Evolutionary conservation across 352 stramenopile species (phyloP).

Genomic region (Saprolegnia parasitica): DNA sequence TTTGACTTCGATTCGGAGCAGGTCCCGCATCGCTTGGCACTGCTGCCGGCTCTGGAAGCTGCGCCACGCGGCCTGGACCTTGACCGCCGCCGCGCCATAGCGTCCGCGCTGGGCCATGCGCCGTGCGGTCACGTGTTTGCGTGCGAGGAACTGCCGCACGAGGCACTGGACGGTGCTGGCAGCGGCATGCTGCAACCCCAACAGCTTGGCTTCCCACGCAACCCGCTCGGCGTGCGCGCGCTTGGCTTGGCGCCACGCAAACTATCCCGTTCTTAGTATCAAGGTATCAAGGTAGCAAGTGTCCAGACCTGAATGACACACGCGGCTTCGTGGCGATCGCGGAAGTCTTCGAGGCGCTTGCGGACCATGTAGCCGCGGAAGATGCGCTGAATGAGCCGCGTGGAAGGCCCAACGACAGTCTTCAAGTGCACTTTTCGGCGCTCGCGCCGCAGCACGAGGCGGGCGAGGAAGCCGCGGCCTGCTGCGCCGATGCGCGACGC

Average conservation of each 20-base stretch:
- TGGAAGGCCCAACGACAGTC: slow-evolving; percentile 45
- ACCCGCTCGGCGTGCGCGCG: background rate
- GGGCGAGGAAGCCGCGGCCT: slow-evolving; percentile 52
- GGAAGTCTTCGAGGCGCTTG: slow-evolving; percentile 45
- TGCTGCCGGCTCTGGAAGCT: slow-evolving; percentile 53
- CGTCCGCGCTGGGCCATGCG: slow-evolving; percentile 40
- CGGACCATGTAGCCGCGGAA: slow-evolving; percentile 60
- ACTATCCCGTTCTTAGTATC: slow-evolving; percentile 19
- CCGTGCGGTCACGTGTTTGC: slow-evolving; percentile 38
- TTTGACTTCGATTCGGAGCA: slow-evolving; percentile 59
- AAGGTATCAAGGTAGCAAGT: background rate
- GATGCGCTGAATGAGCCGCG: slow-evolving; percentile 55
- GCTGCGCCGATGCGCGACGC: slow-evolving; percentile 56
- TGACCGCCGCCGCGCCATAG: slow-evolving; percentile 53
- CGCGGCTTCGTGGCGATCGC: slow-evolving; percentile 57
- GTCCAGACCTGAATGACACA: slow-evolving; percentile 51
- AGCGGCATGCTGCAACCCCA: background rate
- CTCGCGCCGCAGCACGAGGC: slow-evolving; percentile 53
- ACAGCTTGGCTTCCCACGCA: background rate
- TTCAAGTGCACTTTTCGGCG: slow-evolving; percentile 41
- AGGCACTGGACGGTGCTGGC: slow-evolving; percentile 48
- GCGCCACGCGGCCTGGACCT: slow-evolving; percentile 65
- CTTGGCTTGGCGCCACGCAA: slow-evolving; percentile 18
- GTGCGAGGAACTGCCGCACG: slow-evolving; percentile 57
- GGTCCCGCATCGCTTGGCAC: slow-evolving; percentile 63